These are phyloP conservation scores for Neurospora sp. DNA, from an alignment of 495 filamentous ascomycete species.

Conservation along the genomic window DNA sequence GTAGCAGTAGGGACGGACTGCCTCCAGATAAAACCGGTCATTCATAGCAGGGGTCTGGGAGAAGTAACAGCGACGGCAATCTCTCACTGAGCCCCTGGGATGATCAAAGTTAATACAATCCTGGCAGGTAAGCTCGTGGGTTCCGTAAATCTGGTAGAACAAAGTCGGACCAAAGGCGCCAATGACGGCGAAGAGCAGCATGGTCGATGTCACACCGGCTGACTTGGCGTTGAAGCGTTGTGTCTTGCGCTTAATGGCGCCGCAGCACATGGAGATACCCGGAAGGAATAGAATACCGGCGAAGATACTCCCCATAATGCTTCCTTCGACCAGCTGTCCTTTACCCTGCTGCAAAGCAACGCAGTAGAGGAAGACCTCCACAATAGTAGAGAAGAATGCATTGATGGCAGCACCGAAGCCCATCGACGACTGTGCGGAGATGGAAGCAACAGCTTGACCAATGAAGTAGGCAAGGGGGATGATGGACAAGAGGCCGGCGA, in stretches of 20 bases:
- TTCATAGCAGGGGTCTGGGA: slow-evolving; percentile 76
- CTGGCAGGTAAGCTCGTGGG: slow-evolving; percentile 86
- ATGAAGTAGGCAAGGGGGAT: slow-evolving; percentile 99
- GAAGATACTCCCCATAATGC: slow-evolving; percentile 95
- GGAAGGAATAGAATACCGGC: slow-evolving; percentile 93
- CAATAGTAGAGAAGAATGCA: slow-evolving; percentile 97
- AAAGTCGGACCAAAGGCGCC: slow-evolving; percentile 94
- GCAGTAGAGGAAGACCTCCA: slow-evolving; percentile 97
- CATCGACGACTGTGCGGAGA: slow-evolving; percentile 99
- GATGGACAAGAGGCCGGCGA: slow-evolving; percentile 75
- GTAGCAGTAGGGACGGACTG: slow-evolving; percentile 89
- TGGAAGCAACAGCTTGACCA: slow-evolving; percentile 97
- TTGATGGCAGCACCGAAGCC: slow-evolving; percentile 97
- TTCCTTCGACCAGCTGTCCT: slow-evolving; percentile 85
- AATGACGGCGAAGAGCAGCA: slow-evolving; percentile 94
- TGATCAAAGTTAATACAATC: slow-evolving; percentile 50
- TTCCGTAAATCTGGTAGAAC: slow-evolving; percentile 99
- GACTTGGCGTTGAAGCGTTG: slow-evolving; percentile 98
- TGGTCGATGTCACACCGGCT: slow-evolving; percentile 94
- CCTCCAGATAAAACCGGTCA: slow-evolving; percentile 78
- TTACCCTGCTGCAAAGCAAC: slow-evolving; percentile 91
- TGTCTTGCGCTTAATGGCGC: slow-evolving; percentile 94
- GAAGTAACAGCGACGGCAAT: slow-evolving; percentile 92
- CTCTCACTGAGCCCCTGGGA: slow-evolving; percentile 30
- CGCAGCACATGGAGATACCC: slow-evolving; percentile 98